phyloP scores from a whole-genome alignment of 1,284 basidiomycete species.

The Mycosarcoma maydis region DNA sequence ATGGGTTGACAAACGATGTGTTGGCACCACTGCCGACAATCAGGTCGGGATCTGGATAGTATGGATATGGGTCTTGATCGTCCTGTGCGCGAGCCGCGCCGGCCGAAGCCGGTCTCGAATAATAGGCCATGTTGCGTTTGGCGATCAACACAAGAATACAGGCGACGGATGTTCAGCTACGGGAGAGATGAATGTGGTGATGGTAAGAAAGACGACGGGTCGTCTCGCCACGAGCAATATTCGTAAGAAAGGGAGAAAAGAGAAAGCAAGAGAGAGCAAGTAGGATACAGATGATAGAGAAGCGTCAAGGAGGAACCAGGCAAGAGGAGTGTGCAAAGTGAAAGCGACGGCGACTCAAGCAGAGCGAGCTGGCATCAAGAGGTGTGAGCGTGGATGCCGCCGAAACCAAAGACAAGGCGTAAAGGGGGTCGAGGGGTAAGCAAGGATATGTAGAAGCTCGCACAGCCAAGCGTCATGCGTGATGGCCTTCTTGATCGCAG shows the following conservation, averaged over 20 bases:
- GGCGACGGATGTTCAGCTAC: not conserved
- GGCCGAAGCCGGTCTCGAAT: slow-evolving; percentile 27
- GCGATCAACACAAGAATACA: no score
- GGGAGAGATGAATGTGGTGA: not conserved
- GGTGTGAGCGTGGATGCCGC: no score
- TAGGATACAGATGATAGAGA: slow-evolving; percentile 6
- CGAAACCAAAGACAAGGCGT: no score
- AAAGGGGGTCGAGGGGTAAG: not conserved
- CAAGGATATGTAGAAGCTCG: not conserved
- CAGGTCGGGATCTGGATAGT: slow-evolving; percentile 44
- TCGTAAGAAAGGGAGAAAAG: not conserved
- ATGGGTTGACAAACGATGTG: slow-evolving; percentile 31
- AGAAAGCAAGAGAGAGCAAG: not conserved
- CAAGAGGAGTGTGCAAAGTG: not conserved
- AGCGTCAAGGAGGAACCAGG: not conserved
- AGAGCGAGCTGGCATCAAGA: slow-evolving; percentile 3
- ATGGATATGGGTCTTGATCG: slow-evolving; percentile 35
- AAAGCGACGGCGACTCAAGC: not conserved
- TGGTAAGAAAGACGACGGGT: no score
- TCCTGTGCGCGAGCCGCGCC: slow-evolving; percentile 24
- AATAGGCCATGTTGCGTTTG: slow-evolving; percentile 24
- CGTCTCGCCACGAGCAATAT: no score
- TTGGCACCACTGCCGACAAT: slow-evolving; percentile 25
- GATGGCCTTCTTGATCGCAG: no score
- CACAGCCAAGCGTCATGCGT: not conserved